Evolutionary conservation across 2,329 filamentous ascomycete genomes (phyloP).

Genomic region (Madurella fahalii): DNA sequence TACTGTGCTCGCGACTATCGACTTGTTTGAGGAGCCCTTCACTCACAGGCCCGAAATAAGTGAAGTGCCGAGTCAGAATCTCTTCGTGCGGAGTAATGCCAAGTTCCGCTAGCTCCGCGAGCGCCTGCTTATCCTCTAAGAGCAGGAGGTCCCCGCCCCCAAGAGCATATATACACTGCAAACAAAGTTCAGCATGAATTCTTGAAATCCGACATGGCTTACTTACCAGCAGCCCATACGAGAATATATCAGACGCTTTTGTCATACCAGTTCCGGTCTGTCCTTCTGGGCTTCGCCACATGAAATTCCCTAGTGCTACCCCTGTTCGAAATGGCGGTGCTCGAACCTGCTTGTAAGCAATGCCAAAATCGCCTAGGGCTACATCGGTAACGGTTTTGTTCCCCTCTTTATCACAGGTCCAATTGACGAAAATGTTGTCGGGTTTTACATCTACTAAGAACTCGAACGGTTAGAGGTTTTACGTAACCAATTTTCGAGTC

Average conservation of each 20-base stretch:
- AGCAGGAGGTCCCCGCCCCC: background rate
- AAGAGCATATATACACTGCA: slow-evolving; percentile 1
- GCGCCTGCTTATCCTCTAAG: background rate
- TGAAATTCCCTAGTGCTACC: background rate
- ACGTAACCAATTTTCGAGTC: background rate
- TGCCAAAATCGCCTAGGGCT: slow-evolving; percentile 1
- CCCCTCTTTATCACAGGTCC: background rate
- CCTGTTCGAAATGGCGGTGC: background rate
- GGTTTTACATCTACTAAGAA: slow-evolving; percentile 5
- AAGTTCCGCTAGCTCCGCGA: background rate
- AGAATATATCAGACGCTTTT: slow-evolving; percentile 4
- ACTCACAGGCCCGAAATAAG: background rate
- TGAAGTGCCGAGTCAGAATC: slow-evolving; percentile 4
- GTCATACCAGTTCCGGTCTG: slow-evolving; percentile 3
- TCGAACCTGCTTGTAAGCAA: background rate
- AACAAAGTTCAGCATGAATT: background rate
- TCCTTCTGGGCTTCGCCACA: slow-evolving; percentile 9
- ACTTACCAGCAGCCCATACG: slow-evolving; percentile 1
- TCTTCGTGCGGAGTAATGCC: background rate
- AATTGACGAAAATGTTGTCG: slow-evolving; percentile 7
- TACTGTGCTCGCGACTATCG: background rate
- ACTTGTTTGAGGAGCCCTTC: background rate
- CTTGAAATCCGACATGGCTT: background rate
- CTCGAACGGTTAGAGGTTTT: background rate
- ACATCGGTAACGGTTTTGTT: slow-evolving; percentile 5